Evolutionary conservation across 2,329 filamentous ascomycete genomes (phyloP).

Genomic region (Sporothrix dimorphospora): DNA sequence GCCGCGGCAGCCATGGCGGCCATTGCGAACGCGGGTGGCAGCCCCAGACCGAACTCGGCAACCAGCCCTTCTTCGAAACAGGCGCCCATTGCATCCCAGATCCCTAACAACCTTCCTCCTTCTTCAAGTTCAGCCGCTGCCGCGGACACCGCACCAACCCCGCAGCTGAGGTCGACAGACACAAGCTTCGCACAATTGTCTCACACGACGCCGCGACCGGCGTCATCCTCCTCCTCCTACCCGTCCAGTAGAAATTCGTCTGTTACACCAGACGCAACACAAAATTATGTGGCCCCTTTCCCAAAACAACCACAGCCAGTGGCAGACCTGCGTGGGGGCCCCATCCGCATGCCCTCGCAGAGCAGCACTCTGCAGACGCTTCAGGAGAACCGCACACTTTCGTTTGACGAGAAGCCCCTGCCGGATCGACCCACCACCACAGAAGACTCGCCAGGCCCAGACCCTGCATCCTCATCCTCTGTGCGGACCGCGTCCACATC

Average conservation of each 20-base stretch:
- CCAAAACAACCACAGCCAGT: background rate
- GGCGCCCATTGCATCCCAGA: background rate
- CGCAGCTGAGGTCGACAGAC: slow-evolving; percentile 3
- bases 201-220: slow-evolving; percentile 21
- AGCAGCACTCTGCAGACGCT: slow-evolving; percentile 25
- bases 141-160: background rate
- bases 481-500: slow-evolving; percentile 37
- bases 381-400: slow-evolving; percentile 33
- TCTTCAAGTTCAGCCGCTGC: background rate
- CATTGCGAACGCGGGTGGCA: background rate
- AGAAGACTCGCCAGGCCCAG: slow-evolving; percentile 44
- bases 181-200: slow-evolving; percentile 13
- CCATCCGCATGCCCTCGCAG: slow-evolving; percentile 21
- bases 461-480: slow-evolving; percentile 36
- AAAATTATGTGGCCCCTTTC: slow-evolving; percentile 14
- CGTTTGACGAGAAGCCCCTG: slow-evolving; percentile 35
- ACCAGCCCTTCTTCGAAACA: slow-evolving; percentile 3
- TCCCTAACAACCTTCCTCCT: background rate
- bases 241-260: slow-evolving; percentile 16
- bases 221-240: slow-evolving; percentile 14
- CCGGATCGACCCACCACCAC: slow-evolving; percentile 35
- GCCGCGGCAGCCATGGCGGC: slow-evolving; percentile 30
- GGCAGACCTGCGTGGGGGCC: slow-evolving; percentile 17
- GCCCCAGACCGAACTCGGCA: background rate
- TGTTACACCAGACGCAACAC: slow-evolving; percentile 27